A percentile compares a stretch with the other conserved stretches of the same genome.
Evolutionary conservation across 805 yeast genomes (phyloP).

Genomic region (Starmerella vaccinii): DNA sequence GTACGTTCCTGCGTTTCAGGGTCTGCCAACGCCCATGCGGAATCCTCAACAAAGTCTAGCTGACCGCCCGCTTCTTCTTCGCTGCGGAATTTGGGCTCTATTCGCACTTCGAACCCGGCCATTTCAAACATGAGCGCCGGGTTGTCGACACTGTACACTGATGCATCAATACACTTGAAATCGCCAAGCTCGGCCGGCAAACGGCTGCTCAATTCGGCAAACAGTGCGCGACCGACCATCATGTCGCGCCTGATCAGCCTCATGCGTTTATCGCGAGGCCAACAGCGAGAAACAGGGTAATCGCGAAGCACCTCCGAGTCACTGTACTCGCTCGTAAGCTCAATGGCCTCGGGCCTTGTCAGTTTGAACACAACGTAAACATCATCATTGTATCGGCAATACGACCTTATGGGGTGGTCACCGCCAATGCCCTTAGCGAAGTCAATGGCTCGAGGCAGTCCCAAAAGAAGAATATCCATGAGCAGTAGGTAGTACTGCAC

Average conservation of each 20-base stretch:
- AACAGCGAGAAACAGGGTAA: conserved; percentile 40
- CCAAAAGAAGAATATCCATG: conserved; percentile 69
- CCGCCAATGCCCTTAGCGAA: conserved; percentile 65
- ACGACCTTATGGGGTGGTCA: conserved; percentile 65
- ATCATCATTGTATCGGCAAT: conserved; percentile 74
- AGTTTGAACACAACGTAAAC: conserved; percentile 73
- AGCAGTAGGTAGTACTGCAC: conserved; percentile 83
- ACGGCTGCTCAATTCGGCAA: conserved; percentile 78
- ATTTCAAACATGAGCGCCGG: conserved; percentile 79
- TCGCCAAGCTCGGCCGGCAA: conserved; percentile 65
- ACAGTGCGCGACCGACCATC: conserved; percentile 79
- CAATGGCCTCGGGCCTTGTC: conserved; percentile 60
- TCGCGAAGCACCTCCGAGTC: not conserved
- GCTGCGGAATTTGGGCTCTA: conserved; percentile 61
- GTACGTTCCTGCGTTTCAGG: conserved; percentile 69
- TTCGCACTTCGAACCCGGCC: conserved; percentile 92
- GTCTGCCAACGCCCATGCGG: conserved; percentile 81
- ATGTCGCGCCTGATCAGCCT: conserved; percentile 83
- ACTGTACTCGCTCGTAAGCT: conserved; percentile 54
- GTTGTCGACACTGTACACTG: conserved; percentile 84
- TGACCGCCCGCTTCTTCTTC: conserved; percentile 36
- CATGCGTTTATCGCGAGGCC: conserved; percentile 94
- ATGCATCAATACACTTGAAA: conserved; percentile 72
- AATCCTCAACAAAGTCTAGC: conserved; percentile 39
- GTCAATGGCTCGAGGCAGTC: conserved; percentile 77